phyloP scores from a whole-genome alignment of 257 asterid species.

The Osmanthus fragrans region DNA sequence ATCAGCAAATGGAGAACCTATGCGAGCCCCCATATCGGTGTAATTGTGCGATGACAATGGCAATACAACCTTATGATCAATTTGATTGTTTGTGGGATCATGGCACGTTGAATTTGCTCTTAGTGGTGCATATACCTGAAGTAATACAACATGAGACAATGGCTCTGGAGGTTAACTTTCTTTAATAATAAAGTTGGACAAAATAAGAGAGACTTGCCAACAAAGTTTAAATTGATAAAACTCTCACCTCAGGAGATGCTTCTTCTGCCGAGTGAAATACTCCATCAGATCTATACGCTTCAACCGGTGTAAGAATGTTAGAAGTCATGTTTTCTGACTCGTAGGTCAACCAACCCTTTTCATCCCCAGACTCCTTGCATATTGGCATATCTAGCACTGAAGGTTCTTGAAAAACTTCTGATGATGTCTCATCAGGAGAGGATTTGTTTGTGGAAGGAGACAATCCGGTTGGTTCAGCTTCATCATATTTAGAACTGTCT shows the following conservation, averaged over 20 bases:
- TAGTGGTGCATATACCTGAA: conserved; percentile 41
- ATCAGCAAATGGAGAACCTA: conserved; percentile 66
- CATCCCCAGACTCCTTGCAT: conserved; percentile 39
- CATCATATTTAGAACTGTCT: conserved; percentile 41
- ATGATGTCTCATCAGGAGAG: conserved; percentile 59
- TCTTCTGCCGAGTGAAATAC: conserved; percentile 41
- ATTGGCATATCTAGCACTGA: conserved; percentile 28
- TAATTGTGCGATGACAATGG: conserved; percentile 19
- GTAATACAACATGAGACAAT: conserved; percentile 15
- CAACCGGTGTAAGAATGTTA: conserved; percentile 30
- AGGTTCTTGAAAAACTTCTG: conserved; percentile 49
- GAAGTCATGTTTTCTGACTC: conserved; percentile 33
- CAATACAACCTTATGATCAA: conserved; percentile 27
- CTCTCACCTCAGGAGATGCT: conserved; percentile 40
- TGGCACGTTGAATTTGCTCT: conserved; percentile 26
- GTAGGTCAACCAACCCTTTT: conserved; percentile 34
- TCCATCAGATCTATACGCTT: conserved; percentile 42
- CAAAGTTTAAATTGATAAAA: conserved; percentile 3
- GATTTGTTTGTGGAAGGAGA: conserved; percentile 48
- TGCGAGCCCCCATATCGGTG: conserved; percentile 35
- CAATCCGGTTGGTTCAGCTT: conserved; percentile 42
- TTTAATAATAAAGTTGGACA: conserved; percentile 3
- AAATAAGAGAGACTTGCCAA: neutral
- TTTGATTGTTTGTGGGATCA: conserved; percentile 31
- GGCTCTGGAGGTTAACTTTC: conserved; percentile 19